These are phyloP conservation scores for Neospora caninum DNA, from an alignment of 169 alveolate genomes.

Conservation along the genomic window DNA sequence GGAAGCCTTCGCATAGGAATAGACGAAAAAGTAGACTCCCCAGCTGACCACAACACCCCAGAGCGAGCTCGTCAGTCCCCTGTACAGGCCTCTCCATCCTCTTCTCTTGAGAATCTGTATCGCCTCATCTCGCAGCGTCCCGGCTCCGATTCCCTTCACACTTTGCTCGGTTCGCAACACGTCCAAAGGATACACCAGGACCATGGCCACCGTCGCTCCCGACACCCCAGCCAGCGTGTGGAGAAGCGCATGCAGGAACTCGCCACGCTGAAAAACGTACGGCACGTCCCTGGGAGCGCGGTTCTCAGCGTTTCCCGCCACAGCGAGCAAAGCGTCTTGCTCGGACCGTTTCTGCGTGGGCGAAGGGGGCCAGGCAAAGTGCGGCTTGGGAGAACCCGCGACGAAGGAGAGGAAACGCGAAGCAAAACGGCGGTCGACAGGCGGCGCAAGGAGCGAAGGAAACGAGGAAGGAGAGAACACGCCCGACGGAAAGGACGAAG, in stretches of 20 bases:
- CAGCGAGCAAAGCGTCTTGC: too few species aligned
- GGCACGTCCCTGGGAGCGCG: neutral
- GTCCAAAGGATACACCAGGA: conserved; percentile 64
- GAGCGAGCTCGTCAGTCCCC: conserved; percentile 64
- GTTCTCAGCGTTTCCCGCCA: neutral
- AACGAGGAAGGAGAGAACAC: too few species aligned
- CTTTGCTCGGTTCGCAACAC: conserved; percentile 61
- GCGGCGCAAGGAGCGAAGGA: too few species aligned
- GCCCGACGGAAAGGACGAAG: too few species aligned
- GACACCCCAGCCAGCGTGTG: conserved; percentile 68
- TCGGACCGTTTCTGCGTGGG: too few species aligned
- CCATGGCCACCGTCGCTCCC: conserved; percentile 65
- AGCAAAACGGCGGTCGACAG: too few species aligned
- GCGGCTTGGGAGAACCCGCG: too few species aligned
- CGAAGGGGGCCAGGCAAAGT: too few species aligned
- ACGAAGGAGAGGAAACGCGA: too few species aligned
- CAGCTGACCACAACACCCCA: conserved; percentile 68
- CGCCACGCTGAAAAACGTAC: neutral
- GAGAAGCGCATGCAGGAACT: conserved; percentile 48
- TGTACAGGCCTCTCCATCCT: conserved; percentile 63
- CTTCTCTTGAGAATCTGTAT: conserved; percentile 34
- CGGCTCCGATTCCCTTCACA: conserved; percentile 43
- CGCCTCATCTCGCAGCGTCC: conserved; percentile 17
- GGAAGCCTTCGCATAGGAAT: conserved; percentile 45
- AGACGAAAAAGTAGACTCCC: conserved; percentile 67